Base-by-base conservation (phyloP, 306 rosid species). In the Medicago arabica region DNA sequence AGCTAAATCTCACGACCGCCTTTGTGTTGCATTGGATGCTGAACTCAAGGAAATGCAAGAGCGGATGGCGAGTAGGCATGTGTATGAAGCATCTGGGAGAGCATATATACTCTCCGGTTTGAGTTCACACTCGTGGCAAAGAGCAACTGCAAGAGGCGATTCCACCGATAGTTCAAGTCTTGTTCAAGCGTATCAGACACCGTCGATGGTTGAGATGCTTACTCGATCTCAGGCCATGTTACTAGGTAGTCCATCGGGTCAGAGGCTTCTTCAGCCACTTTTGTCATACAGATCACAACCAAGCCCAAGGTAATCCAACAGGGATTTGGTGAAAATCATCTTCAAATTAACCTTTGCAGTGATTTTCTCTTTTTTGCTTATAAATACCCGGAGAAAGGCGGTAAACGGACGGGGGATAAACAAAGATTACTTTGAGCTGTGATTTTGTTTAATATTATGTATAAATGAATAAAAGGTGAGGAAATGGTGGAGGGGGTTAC, bases 11-110 rank as follows among this genome's bases (percentile, higher is more conserved):
- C 82, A 80, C 0, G 97, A 95, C 65, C 88, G 86, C 40, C 88
- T 95, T 34, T 95, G 99, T 31, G 75, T 95, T 54, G 96, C 97
- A 4, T 74, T 95, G 79, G 99, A 95, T 73, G 97, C 99, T 4
- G 99, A 95, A 83, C 99, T 95, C 38, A 92, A 90, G 86, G 99
- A 92, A 89, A 90, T 90, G 96, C 99, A 90, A 82, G 96, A 92
- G 85, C 84, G 99, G 75, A 85, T 95, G 99, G 96, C 84, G 5
- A 95, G 97, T 75, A 87, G 97, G 80, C 97, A 90, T 9, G 99
- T 92, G 15, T 95, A 95, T 7, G 99, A 95, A 86, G 97, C 96
- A 41, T 95, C 99, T 9, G 99, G 99, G 54, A 90, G 99, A 70
- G 99, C 99, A 14, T 95, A 95, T 34, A 90, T 95, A 55, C 97